These are phyloP conservation scores for Thecaphora frezii DNA, from an alignment of 1,284 basidiomycete genomes.

Conservation along the genomic window DNA sequence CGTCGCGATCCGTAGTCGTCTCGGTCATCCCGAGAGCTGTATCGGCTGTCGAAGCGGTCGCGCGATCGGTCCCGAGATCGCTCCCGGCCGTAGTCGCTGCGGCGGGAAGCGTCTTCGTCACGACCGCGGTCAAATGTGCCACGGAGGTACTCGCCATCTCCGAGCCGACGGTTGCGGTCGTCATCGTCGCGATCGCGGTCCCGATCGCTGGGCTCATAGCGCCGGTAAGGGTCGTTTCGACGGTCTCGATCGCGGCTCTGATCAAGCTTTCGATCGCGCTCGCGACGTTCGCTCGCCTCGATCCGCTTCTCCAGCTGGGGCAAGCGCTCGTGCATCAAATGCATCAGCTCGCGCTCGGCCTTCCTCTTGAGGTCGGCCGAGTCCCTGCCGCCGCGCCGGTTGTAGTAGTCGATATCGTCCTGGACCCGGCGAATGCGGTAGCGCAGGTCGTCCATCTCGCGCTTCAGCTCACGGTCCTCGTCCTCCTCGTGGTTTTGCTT, in stretches of 20 bases:
- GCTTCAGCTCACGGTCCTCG: conserved; percentile 68
- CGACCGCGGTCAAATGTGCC: conserved; percentile 48
- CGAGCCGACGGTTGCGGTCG: conserved; percentile 14
- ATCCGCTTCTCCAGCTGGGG: conserved; percentile 87
- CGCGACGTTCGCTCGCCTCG: conserved; percentile 74
- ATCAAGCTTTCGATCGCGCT: conserved; percentile 66
- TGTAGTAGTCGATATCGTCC: conserved; percentile 89
- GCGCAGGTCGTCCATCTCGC: conserved; percentile 84
- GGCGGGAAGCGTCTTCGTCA: conserved; percentile 45
- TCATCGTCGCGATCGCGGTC: conserved; percentile 30
- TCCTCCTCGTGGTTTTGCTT: conserved; percentile 79
- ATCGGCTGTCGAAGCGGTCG: conserved; percentile 17
- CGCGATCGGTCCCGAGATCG: conserved; percentile 61
- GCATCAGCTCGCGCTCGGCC: conserved; percentile 84
- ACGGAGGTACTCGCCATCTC: conserved; percentile 45
- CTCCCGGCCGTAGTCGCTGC: conserved; percentile 22
- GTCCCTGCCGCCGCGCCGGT: conserved; percentile 73
- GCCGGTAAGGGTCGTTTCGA: conserved; percentile 69
- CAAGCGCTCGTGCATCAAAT: conserved; percentile 84
- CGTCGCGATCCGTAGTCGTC: conserved; percentile 42
- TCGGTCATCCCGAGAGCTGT: conserved; percentile 35
- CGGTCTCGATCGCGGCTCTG: conserved; percentile 74
- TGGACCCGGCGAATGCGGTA: conserved; percentile 84
- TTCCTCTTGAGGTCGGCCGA: conserved; percentile 76
- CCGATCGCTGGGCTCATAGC: conserved; percentile 17